Base-by-base conservation (phyloP, 768 basidiomycete genomes). In the Suillus subaureus region DNA sequence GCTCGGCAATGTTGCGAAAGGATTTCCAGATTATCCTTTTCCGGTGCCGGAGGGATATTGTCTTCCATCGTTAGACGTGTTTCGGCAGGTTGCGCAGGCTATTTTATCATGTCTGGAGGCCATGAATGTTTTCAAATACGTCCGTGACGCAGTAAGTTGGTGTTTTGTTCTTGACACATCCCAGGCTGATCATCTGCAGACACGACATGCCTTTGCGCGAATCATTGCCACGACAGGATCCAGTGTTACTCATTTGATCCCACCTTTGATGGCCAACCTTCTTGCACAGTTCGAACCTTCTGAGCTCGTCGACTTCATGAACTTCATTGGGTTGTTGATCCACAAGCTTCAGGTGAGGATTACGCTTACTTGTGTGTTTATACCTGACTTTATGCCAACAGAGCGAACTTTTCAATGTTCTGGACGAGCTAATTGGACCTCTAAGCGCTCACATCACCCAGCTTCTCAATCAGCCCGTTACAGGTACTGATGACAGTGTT, bases 301-400 rank as follows among this genome's bases (percentile, higher is more conserved):
- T 8, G 97, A 99, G 76, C 81, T 99, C 64, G 89, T 92, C 35
- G 97, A 99, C 73, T 97, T 99, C 72, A 90, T 99, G 84, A 92
- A 90, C 72, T 99, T 99, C 81, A 91, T 99, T 63, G 91, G 91
- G 8, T 81, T 97, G 11, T 81, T 98, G 62, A 90, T 96, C 61
- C 94, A 97, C 75, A 93, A 93, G 74, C 85, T 99, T 63, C 93
- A 94, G 83, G 96, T 95, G 66, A 63, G 76, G 67, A 28, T 61
- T 37, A 6, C 21, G 13, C 33, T 62, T 28, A 13, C n/a, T 66
- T 26, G 37, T 47, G 26, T 33, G 16, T 54, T 11, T 42, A 39
- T 63, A 68, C 51, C 62, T 33, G 47, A 26, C 31, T 55, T 64
- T 11, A 37, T 49, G 15, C 33, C 63, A 37, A 28, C 72, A 97